Evolutionary conservation across 148 eudicot species (phyloP), one percentile per base, ranked within the genome.

Genomic region (Spergularia bocconei): DNA sequence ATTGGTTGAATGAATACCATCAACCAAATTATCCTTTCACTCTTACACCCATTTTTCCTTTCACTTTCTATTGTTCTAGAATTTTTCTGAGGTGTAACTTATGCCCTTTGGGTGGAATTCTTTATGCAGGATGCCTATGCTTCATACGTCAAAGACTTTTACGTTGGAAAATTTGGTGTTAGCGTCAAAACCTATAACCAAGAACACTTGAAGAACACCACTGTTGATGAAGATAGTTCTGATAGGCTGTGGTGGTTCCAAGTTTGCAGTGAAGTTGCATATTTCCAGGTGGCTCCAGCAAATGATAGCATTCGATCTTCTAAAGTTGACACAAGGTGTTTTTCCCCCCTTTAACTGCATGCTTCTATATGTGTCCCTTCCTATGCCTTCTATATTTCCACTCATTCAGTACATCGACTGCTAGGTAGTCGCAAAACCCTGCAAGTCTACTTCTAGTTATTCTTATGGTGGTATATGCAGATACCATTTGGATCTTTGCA

Each of bases 181-280:
- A 74, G 78, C 67, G 91, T 89, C 69, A 71, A 88, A 79, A 79
- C 93, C 59, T 96, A 96, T 77, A 81, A 88, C 70, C 98, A 90
- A 79, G 77, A 88, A 9, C 69, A 87, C 78, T 78, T 96, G 81
- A 96, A 83, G 86, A 82, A 79, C 57, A 89, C 91, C 61, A 76
- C 67, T 16, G 65, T 82, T 54, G 78, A 84, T 74, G 79, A 76
- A 67, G 77, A 77, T n/a, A 81, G 75, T 78, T 83, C 84, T 77
- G 91, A 88, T 67, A 85, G 99, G 69, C 79, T 96, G 79, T 96
- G 99, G 98, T 96, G 99, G 99, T 96, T 96, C 90, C 99, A 96
- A 88, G 99, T 96, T 57, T 92, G 98, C 80, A 96, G 93, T 52
- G 99, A 96, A 88, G 98, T 96, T 79, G 99, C 99, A 75, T 96